Evolutionary conservation across 805 yeast genomes (phyloP).

Genomic region (Wickerhamomyces silvicola): DNA sequence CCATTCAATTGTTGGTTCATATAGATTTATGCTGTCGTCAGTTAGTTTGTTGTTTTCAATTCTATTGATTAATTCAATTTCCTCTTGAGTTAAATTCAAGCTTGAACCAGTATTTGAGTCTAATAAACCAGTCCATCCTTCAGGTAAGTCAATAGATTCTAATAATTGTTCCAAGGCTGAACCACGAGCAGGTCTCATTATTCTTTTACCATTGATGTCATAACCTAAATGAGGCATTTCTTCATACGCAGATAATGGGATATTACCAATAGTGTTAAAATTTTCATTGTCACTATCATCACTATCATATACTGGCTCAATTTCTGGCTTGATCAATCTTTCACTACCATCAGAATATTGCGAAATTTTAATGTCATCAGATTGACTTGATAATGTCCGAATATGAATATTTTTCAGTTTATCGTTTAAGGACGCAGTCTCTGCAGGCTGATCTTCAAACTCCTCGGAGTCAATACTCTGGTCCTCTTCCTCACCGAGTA

Average conservation of each 20-base stretch:
- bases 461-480: constrained; percentile 35
- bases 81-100: constrained; percentile 79
- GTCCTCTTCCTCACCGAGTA: constrained; percentile 41
- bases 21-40: constrained; percentile 75
- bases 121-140: constrained; percentile 96
- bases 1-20: constrained; percentile 94
- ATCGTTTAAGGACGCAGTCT: constrained; percentile 44
- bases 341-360: constrained; percentile 72
- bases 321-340: constrained; percentile 80
- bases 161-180: constrained; percentile 86
- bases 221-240: constrained; percentile 97
- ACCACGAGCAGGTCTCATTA: constrained; percentile 98
- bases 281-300: constrained; percentile 87
- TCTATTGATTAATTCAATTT: constrained; percentile 79
- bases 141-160: constrained; percentile 90
- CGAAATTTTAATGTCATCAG: constrained; percentile 34
- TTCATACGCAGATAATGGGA: constrained; percentile 90
- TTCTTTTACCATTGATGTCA: constrained; percentile 93
- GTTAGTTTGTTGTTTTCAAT: constrained; percentile 82
- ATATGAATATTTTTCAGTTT: constrained; percentile 49
- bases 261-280: constrained; percentile 84
- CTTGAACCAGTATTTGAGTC: constrained; percentile 85
- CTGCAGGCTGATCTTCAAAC: constrained; percentile 50
- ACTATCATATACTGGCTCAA: constrained; percentile 89
- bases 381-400: constrained; percentile 39